Base-by-base conservation (phyloP, 306 rosid genomes). In the Senna tora region DNA sequence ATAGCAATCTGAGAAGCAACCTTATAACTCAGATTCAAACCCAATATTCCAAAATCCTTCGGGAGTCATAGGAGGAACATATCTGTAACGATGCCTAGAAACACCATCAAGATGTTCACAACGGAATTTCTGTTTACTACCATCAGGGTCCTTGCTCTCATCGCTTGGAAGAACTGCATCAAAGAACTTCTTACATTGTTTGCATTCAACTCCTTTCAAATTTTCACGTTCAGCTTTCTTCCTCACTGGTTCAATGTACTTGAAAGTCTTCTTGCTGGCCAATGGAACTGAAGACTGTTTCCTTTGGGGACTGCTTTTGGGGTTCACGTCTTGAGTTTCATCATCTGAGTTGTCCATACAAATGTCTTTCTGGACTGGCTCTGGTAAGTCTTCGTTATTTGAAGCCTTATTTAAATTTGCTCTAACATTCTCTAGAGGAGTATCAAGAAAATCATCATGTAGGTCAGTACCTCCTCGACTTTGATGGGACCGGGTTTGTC, bases 21-120 rank as follows among this genome's bases (percentile, higher is more conserved):
- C 45, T 75, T 71, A 87, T 75, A 85, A 80, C 85, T 94, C 99
- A 65, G 99, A 94, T 72, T 94, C 97, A 83, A 94, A 94, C 63
- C 96, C 99, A 80, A 94, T 91, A 67, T 94, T 94, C 96, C 99
- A 94, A 85, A 89, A 94, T 76, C 99, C 99, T 85, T 94, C 99
- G 0, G 99, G 99, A 66, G 99, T 94, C 88, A 89, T 30, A 64
- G 95, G 96, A 42, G 99, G 97, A 82, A 69, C 90, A 84, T 91
- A 89, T 90, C 82, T 86, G 73, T 94, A 91, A 49, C 96, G 89
- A 81, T 91, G 96, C 84, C 97, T 88, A 58, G 97, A 94, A 87
- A 89, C 97, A 75, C 99, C 99, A 71, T 94, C 96, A 77, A 76
- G 96, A 74, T 91, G 97, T 60, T 94, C 99, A 72, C 97, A 91